These are phyloP conservation scores for Dianthus caryophyllus DNA, from an alignment of 148 eudicot genomes.

Conservation along the genomic window DNA sequence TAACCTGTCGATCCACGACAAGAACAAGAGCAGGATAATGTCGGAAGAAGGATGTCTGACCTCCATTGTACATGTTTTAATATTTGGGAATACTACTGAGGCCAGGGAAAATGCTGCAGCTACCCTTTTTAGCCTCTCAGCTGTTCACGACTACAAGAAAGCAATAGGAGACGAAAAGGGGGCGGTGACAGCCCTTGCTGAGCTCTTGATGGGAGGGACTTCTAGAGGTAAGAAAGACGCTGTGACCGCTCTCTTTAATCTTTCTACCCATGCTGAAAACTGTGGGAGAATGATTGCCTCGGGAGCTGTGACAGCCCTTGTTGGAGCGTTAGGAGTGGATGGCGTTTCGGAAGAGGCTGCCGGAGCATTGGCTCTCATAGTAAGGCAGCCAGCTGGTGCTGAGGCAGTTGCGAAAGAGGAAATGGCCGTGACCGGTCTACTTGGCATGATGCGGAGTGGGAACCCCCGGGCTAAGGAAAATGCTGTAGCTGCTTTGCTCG, in stretches of 20 bases:
- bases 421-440: slow-evolving; percentile 49
- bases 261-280: slow-evolving; percentile 61
- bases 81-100: slow-evolving; percentile 58
- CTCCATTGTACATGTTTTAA: slow-evolving; percentile 55
- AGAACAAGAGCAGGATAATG: slow-evolving; percentile 62
- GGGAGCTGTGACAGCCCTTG: slow-evolving; percentile 58
- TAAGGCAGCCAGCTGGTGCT: slow-evolving; percentile 68
- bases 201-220: slow-evolving; percentile 56
- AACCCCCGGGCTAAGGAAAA: slow-evolving; percentile 84
- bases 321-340: slow-evolving; percentile 50
- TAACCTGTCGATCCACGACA: slow-evolving; percentile 68
- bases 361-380: slow-evolving; percentile 68
- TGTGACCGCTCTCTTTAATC: slow-evolving; percentile 72
- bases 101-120: slow-evolving; percentile 95
- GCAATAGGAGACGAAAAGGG: slow-evolving; percentile 56
- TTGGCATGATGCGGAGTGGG: slow-evolving; percentile 69
- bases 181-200: slow-evolving; percentile 63
- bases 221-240: slow-evolving; percentile 81
- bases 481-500: slow-evolving; percentile 85
- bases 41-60: slow-evolving; percentile 65
- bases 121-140: slow-evolving; percentile 81
- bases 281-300: slow-evolving; percentile 50
- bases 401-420: slow-evolving; percentile 69
- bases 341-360: slow-evolving; percentile 82
- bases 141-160: slow-evolving; percentile 76